These are phyloP conservation scores for Sporothrix dimorphospora DNA, from an alignment of 2,329 filamentous ascomycete genomes.

Conservation along the genomic window DNA sequence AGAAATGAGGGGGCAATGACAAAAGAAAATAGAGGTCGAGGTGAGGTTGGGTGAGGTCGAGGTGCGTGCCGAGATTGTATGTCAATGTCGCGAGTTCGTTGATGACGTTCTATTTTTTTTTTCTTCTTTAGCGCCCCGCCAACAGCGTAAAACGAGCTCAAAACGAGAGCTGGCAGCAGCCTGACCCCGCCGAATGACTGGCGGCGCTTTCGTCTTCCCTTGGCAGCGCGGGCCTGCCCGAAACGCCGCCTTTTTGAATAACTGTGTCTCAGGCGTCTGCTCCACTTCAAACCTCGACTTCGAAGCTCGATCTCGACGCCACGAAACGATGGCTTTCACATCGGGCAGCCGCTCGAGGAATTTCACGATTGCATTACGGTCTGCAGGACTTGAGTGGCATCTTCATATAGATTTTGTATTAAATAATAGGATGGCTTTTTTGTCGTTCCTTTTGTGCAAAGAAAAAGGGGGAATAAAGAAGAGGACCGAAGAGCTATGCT, in stretches of 20 bases:
- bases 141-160: not conserved
- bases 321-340: not conserved
- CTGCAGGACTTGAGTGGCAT: not conserved
- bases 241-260: not conserved
- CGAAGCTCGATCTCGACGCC: not conserved
- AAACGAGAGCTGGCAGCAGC: not conserved
- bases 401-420: not conserved
- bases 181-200: not conserved
- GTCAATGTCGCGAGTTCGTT: not conserved
- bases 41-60: not conserved
- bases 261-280: not conserved
- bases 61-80: not conserved
- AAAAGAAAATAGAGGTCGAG: not conserved
- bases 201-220: not conserved
- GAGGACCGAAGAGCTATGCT: not conserved
- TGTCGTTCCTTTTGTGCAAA: not conserved
- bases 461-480: not conserved
- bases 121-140: constrained; percentile 1
- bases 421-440: not conserved
- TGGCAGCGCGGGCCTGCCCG: constrained; percentile 14
- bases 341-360: not conserved
- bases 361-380: not conserved
- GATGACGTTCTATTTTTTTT: constrained; percentile 13
- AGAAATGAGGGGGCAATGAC: not conserved
- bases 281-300: not conserved